Base-by-base conservation (phyloP, 1,284 basidiomycete species). In the Tilletia indica region DNA sequence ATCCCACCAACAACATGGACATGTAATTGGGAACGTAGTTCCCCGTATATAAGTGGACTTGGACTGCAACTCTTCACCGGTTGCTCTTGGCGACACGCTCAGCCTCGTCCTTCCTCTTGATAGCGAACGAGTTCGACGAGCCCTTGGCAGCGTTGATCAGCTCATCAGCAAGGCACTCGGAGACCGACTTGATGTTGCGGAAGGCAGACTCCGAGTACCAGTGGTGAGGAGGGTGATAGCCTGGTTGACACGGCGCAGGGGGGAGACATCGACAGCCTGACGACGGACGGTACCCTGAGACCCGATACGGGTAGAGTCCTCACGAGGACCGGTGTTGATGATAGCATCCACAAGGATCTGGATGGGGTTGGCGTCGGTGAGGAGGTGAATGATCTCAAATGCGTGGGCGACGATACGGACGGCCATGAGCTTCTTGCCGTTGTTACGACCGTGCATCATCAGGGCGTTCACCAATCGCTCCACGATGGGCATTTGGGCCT, bases 401-500 rank as follows among this genome's bases (percentile, higher is more conserved):
- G 97, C 93, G 87, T 99, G 97, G 76, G 94, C 93, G 83, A 99
- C 97, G 84, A 99, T 99, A 87, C 97, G 94, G 87, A 99, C 93
- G 83, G 97, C 92, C 88, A 99, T 89, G 86, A 98, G 91, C 89
- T 99, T 99, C 90, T 99, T 99, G 86, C 97, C 97, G 89, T 97
- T 99, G 92, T 99, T 99, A 87, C 97, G 94, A 80, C 97, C 97
- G 89, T 99, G 97, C 96, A 99, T 99, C 97, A 99, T 84, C 66
- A 68, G 36, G 61, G 36, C 39, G 90, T 98, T 96, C 79, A 99
- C 96, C 82, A 99, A 89, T 85, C 96, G 94, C 88, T 99, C 96
- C 82, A 99, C 97, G 86, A 99, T 97, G 85, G 97, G 97, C 96
- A 99, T 99, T 87, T 97, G 93, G 25, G 94, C 94, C 91, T 99